Base-by-base conservation (phyloP, 108 stramenopile species). In the Schizochytrium sp. region DNA sequence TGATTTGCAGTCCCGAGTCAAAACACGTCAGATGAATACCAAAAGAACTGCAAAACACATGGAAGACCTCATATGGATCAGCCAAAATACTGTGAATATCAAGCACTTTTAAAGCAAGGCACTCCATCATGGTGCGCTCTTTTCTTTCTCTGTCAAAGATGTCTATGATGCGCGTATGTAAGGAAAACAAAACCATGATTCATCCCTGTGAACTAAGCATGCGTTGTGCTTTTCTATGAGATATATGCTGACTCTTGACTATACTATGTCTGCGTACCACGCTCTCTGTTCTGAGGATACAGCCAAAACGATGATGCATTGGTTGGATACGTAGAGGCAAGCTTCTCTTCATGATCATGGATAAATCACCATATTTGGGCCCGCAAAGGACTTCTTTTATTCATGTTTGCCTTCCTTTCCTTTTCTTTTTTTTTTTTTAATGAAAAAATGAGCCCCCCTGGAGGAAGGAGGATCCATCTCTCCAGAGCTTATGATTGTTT, bases 1-100 rank as follows among this genome's bases (percentile, higher is more conserved):
- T 15, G 64, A 69, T 44, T 44, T 69, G 8, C 12, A 69, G 10
- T 8, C 64, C 0, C 10, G 42, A 38, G 64, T 69, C 42, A 38
- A 69, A 44, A 28, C 64, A 28, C 64, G 64, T 44, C 40, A 69
- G 64, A 38, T 69, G 15, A 83, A 83, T 40, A 83, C 76, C 53
- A 55, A 49, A 53, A 83, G 13, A 5, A 83, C 76, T 42, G 76
- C 53, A 10, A 83, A 83, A 53, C 76, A 83, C 76, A 55, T 55
- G 50, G 76, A 83, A 83, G 53, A 83, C 28, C 76, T 55, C 50
- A 83, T 83, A 13, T 83, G 76, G 76, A 83, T 83, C 76, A 83
- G 28, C 47, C 47, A 83, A 53, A 83, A 83, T 40, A 55, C 53
- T 28, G 76, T 83, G 28, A 83, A 83, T 53, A 55, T 55, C 47